Percentiles rank a stretch among this genome's conserved stretches.
phyloP scores from a whole-genome alignment of 805 yeast genomes.

The Cyberlindnera petersonii region DNA sequence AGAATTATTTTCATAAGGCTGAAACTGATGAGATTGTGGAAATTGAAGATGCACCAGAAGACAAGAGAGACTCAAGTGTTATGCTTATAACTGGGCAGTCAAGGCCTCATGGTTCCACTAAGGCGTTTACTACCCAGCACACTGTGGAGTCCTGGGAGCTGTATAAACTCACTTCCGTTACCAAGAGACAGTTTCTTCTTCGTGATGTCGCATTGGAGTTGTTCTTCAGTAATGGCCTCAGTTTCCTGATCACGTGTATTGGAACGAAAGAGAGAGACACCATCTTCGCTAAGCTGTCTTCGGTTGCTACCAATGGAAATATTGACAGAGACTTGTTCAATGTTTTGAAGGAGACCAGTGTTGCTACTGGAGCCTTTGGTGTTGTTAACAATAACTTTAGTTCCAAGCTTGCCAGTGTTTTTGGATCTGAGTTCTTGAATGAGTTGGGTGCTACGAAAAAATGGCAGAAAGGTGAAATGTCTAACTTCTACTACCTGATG shows the following conservation, averaged over 20 bases:
- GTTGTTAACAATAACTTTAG: slow-evolving; percentile 34
- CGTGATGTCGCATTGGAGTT: slow-evolving; percentile 80
- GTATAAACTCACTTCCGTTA: slow-evolving; percentile 54
- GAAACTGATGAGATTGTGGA: slow-evolving; percentile 56
- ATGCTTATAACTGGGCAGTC: slow-evolving; percentile 55
- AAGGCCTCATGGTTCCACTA: slow-evolving; percentile 11
- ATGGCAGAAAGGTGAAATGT: slow-evolving; percentile 76
- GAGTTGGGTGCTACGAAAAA: slow-evolving; percentile 52
- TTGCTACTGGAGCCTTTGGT: slow-evolving; percentile 31
- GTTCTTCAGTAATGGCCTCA: slow-evolving; percentile 69
- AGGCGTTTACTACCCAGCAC: slow-evolving; percentile 34
- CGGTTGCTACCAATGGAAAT: slow-evolving; percentile 45
- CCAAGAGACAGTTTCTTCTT: slow-evolving; percentile 70
- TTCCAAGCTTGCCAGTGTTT: slow-evolving; percentile 42
- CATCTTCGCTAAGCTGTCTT: slow-evolving; percentile 46
- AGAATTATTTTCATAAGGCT: slow-evolving; percentile 57
- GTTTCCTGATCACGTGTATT: slow-evolving; percentile 64
- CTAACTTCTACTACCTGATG: slow-evolving; percentile 80
- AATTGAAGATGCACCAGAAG: slow-evolving; percentile 58
- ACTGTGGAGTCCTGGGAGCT: slow-evolving; percentile 57
- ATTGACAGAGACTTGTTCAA: slow-evolving; percentile 53
- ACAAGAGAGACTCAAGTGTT: slow-evolving; percentile 64
- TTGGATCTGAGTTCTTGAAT: slow-evolving; percentile 35
- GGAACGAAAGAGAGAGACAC: slow-evolving; percentile 50
- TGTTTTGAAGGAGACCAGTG: slow-evolving; percentile 47